Base-by-base conservation (phyloP, 176 grass and related monocot species). In the Alloteropsis semialata region DNA sequence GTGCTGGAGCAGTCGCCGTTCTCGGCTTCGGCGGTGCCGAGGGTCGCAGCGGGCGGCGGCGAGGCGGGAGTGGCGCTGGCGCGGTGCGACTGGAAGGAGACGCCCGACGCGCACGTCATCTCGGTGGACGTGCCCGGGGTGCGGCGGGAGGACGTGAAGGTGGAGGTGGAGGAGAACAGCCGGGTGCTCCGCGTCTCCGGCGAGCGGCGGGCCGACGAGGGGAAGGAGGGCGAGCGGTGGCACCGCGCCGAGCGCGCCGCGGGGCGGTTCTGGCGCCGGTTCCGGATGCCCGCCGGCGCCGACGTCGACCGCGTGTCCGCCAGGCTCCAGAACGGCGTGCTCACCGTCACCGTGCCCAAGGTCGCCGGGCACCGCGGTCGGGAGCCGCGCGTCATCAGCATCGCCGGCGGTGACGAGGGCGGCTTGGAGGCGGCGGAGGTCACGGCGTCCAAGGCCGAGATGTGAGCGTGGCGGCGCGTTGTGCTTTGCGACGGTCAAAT, bases 21-120 rank as follows among this genome's bases (percentile, higher is more conserved):
- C 58, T 29, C 77, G 49, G 7, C 54, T 0, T 39, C 71, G 28
- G 65, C 61, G 21, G 32, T 42, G 9, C 58, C 30, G 2, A 19
- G 71, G 13, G 14, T 10, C 8, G 5, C 5, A 6, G 22, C 3
- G 7, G 65, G 19, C 34, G 44, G 44, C 42, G 44, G 11, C 42
- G 36, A 0, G 76, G 2, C 14, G 22, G 5, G 53, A 3, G 19
- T 90, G 51, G 63, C 78, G 1, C 82, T 93, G 38, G 88, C 82
- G 12, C 76, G 74, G 10, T 87, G 81, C 65, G 88, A 93, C 67
- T 93, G 91, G 91, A 93, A 93, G 82, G 91, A 93, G 85, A 90
- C 91, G 0, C 69, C 85, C 0, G 78, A 80, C 16, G 91, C 78
- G 19, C 88, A 90, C 68, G 45, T 93, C 8, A 85, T 93, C 69